A percentile compares a stretch with the other conserved stretches of the same genome.
Conservation (phyloP, 1,284 basidiomycete genomes). For the Ceratobasidium sp. region DNA sequence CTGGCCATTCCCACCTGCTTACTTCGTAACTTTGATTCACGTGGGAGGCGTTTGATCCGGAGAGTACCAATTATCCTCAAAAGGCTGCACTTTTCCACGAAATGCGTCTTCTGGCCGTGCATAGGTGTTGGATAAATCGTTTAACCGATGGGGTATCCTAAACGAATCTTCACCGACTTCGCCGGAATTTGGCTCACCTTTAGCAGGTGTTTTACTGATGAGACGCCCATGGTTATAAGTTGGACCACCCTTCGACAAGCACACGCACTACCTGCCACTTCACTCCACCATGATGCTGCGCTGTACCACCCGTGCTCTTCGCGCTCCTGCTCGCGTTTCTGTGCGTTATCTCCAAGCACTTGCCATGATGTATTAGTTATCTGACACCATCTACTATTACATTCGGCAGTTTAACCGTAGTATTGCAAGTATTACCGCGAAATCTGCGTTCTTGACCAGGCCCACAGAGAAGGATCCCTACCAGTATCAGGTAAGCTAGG, state of each 20-base stretch:
- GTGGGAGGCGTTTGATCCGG: not conserved
- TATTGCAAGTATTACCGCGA: slow-evolving; percentile 52
- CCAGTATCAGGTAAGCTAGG: slow-evolving; percentile 63
- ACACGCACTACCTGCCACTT: not conserved
- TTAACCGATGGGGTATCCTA: not conserved
- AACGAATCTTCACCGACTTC: not conserved
- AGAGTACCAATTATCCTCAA: not conserved
- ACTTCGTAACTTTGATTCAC: not conserved
- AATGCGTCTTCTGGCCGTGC: not conserved
- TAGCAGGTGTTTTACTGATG: not conserved
- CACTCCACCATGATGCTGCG: slow-evolving; percentile 16
- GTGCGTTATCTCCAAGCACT: not conserved
- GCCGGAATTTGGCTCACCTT: not conserved
- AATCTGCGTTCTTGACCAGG: slow-evolving; percentile 56
- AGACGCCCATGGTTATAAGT: not conserved
- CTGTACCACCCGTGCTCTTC: not conserved
- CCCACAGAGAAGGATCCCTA: slow-evolving; percentile 64
- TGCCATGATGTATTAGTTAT: not conserved
- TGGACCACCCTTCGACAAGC: not conserved
- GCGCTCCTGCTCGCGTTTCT: not conserved
- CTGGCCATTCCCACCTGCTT: not conserved
- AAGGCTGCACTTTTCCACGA: slow-evolving; percentile 21
- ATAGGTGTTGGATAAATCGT: slow-evolving; percentile 34
- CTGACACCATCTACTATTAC: not conserved
- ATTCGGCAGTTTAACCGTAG: not conserved